Conservation (phyloP, 106 monocot genomes). For the Phalaenopsis aphrodite region DNA sequence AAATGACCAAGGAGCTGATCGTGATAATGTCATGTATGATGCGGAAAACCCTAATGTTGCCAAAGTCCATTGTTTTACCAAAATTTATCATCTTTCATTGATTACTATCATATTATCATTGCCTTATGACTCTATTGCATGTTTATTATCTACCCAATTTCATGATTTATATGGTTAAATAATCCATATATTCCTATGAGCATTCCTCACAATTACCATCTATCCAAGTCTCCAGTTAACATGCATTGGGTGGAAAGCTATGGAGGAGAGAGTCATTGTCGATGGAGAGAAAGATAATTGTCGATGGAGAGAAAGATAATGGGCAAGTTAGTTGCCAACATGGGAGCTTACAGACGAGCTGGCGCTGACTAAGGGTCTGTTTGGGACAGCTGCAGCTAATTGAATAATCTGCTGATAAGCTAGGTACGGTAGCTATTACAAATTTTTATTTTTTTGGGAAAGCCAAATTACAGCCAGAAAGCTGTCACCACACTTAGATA, state of each 20-base stretch:
- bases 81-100: background rate
- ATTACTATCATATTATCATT: background rate
- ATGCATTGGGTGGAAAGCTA: background rate
- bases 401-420: too few species aligned
- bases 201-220: background rate
- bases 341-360: background rate
- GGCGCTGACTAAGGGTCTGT: too few species aligned
- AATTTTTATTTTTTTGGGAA: too few species aligned
- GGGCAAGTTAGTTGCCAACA: background rate
- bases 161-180: background rate
- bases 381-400: too few species aligned
- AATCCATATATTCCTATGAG: background rate
- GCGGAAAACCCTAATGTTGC: background rate
- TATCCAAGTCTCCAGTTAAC: background rate
- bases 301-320: background rate
- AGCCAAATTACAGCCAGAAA: too few species aligned
- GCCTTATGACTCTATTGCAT: background rate
- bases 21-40: too few species aligned
- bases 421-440: too few species aligned
- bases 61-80: background rate
- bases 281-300: background rate
- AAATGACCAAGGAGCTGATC: too few species aligned
- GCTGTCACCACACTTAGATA: too few species aligned
- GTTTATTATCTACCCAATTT: background rate
- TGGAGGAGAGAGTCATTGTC: background rate